Percentiles rank a stretch among this genome's conserved stretches.
Conservation (phyloP, 345 rosid genomes). For the Melaleuca alternifolia region DNA sequence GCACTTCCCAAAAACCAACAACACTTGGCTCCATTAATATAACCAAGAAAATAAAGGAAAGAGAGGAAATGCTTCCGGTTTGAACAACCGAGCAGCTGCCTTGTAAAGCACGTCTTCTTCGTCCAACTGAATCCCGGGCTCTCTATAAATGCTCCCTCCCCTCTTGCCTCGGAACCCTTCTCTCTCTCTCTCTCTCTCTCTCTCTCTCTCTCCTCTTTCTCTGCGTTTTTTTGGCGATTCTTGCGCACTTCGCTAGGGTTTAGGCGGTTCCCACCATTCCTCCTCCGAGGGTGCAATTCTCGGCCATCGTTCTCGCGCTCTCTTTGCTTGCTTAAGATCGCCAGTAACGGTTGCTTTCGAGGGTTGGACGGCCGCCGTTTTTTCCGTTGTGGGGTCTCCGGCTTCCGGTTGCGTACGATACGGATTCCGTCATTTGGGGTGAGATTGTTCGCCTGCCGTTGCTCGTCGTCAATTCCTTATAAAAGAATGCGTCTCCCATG, state of each 20-base stretch:
- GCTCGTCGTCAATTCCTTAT: not conserved
- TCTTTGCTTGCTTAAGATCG: not conserved
- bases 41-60: no score
- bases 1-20: not conserved
- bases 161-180: constrained; percentile 9
- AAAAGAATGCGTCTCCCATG: not conserved
- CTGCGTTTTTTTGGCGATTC: constrained; percentile 14
- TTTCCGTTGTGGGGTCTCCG: not conserved
- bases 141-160: constrained; percentile 50
- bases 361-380: not conserved
- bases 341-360: not conserved
- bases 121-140: not conserved
- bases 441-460: not conserved
- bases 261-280: not conserved
- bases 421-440: not conserved
- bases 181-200: constrained; percentile 3
- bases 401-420: not conserved
- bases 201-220: not conserved
- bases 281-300: not conserved
- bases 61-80: not conserved
- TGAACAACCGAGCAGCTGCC: constrained; percentile 5
- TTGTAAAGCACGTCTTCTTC: constrained; percentile 57
- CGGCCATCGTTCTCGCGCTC: not conserved
- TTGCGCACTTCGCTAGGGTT: not conserved
- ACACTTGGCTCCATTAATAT: not conserved